phyloP scores from a whole-genome alignment of 2,329 filamentous ascomycete species.

The Leptographium lundbergii region DNA sequence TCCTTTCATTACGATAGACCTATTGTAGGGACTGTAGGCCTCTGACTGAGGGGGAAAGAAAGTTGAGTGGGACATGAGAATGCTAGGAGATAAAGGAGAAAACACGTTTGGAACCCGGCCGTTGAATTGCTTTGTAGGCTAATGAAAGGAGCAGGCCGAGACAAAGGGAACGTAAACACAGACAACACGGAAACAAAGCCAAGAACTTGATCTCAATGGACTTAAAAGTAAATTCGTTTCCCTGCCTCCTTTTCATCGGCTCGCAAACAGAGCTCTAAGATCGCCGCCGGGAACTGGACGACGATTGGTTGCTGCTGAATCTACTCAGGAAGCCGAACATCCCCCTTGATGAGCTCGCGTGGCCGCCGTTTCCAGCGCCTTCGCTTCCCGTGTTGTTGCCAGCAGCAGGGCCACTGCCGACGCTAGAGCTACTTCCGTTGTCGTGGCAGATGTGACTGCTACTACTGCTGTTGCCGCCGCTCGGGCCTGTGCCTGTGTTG shows the following conservation, averaged over 20 bases:
- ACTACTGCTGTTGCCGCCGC: neutral
- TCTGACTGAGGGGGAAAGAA: neutral
- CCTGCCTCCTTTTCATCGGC: neutral
- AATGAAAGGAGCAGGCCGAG: neutral
- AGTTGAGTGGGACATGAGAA: neutral
- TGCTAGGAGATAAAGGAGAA: neutral
- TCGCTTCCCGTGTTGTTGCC: neutral
- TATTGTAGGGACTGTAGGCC: neutral
- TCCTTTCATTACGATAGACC: no score
- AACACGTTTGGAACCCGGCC: neutral
- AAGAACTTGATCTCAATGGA: no score
- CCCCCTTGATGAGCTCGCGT: neutral
- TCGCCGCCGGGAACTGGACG: conserved; percentile 2
- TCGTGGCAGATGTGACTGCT: neutral
- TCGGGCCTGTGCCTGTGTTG: no score
- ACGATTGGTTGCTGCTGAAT: neutral
- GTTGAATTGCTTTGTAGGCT: neutral
- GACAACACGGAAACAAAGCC: neutral
- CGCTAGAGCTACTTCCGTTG: neutral
- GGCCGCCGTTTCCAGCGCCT: neutral
- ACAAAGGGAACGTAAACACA: neutral
- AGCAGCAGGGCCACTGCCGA: neutral
- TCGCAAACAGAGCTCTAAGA: neutral
- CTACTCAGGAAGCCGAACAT: neutral
- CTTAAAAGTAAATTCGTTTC: no score